Evolutionary conservation across 352 stramenopile species (phyloP).

Genomic region (Elongisporangium prolatum): DNA sequence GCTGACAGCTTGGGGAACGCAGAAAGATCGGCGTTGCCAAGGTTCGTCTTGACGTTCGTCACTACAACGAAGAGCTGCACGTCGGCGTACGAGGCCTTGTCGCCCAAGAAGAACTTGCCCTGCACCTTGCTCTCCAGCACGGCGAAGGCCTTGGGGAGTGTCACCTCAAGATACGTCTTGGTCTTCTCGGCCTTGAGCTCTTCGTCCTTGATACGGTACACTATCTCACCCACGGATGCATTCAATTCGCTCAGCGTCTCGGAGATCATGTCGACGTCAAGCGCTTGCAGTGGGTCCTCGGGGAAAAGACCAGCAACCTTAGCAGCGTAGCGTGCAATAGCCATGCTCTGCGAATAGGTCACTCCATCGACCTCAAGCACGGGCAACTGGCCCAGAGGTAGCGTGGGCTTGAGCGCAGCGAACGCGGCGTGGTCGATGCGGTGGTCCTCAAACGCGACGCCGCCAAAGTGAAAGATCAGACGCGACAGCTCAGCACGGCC

Average conservation of each 20-base stretch:
- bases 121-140: conserved; percentile 12
- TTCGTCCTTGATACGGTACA: conserved; percentile 26
- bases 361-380: conserved; percentile 40
- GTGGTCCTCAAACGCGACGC: conserved; percentile 59
- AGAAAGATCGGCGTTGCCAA: conserved; percentile 19
- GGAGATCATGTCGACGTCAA: conserved; percentile 36
- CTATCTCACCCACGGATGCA: conserved; percentile 28
- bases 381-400: conserved; percentile 51
- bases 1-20: conserved; percentile 41
- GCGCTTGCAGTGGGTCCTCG: not conserved
- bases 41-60: conserved; percentile 17
- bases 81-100: conserved; percentile 43
- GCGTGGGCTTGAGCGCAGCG: conserved; percentile 44
- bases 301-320: conserved; percentile 1
- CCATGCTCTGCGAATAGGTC: conserved; percentile 58
- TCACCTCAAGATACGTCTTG: conserved; percentile 32
- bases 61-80: conserved; percentile 49
- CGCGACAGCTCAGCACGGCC: conserved; percentile 19
- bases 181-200: conserved; percentile 34
- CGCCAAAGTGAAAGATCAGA: conserved; percentile 46
- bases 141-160: conserved; percentile 27
- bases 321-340: conserved; percentile 50
- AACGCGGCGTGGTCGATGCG: conserved; percentile 44
- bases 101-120: conserved; percentile 48
- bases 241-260: conserved; percentile 41